Evolutionary conservation across 352 stramenopile species (phyloP).

Genomic region (Pythium aquatile): DNA sequence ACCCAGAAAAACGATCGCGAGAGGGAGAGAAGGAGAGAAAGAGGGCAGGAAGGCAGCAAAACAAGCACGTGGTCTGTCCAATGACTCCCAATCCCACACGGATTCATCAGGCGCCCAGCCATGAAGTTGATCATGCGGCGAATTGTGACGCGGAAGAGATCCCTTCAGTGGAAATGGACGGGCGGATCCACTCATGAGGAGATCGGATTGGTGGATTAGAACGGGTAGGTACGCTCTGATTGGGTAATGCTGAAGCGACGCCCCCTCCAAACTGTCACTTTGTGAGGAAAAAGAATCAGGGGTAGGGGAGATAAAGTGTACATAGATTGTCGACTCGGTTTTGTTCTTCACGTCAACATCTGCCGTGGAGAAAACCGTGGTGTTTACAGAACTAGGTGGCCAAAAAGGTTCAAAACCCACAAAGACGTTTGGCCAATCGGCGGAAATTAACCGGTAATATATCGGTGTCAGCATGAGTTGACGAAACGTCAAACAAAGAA

Average conservation of each 20-base stretch:
- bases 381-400: not conserved
- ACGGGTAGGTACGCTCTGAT: not conserved
- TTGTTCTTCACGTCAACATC: not conserved
- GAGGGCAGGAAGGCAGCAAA: not conserved
- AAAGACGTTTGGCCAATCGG: conserved; percentile 20
- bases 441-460: not conserved
- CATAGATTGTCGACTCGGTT: not conserved
- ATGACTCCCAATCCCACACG: not conserved
- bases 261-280: conserved; percentile 11
- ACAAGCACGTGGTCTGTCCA: not conserved
- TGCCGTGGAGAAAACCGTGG: not conserved
- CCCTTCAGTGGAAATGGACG: conserved; percentile 2
- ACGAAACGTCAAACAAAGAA: conserved; percentile 7
- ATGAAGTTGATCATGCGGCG: not conserved
- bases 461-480: conserved; percentile 8
- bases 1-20: not conserved
- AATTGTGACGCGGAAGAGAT: not conserved
- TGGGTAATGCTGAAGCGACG: conserved; percentile 17
- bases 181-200: conserved; percentile 15
- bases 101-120: not conserved
- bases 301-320: conserved; percentile 6
- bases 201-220: conserved; percentile 13
- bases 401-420: not conserved
- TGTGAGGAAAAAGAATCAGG: conserved; percentile 22
- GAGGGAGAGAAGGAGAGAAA: not conserved